A percentile compares a stretch with the other conserved stretches of the same genome.
phyloP scores from a whole-genome alignment of 1,284 basidiomycete species.

The Rhodotorula sp. region DNA sequence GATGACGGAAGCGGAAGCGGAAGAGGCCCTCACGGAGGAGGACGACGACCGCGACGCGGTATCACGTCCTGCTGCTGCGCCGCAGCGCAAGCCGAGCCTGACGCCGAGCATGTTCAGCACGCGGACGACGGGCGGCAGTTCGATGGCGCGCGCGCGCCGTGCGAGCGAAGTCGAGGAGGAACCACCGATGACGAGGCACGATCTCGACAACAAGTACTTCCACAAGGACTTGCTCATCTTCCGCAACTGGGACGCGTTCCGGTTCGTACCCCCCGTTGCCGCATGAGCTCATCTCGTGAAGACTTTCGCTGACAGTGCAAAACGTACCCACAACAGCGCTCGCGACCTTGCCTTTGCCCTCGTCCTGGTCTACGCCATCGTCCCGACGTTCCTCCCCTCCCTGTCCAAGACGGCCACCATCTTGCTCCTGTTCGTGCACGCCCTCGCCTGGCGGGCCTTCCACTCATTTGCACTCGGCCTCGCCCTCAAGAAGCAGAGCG shows the following conservation, averaged over 20 bases:
- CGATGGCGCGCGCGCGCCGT: background rate
- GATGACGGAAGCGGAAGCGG: slow-evolving; percentile 61
- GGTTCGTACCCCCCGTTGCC: slow-evolving; percentile 56
- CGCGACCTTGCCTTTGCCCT: slow-evolving; percentile 60
- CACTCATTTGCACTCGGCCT: slow-evolving; percentile 86
- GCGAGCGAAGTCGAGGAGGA: background rate
- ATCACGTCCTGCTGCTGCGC: background rate
- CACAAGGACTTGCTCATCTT: slow-evolving; percentile 80
- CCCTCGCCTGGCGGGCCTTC: slow-evolving; percentile 80
- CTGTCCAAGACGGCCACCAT: slow-evolving; percentile 47
- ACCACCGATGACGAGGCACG: slow-evolving; percentile 67
- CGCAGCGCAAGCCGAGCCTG: slow-evolving; percentile 10
- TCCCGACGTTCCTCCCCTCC: slow-evolving; percentile 33
- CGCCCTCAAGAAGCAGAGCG: slow-evolving; percentile 77
- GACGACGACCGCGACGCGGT: background rate
- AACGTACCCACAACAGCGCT: slow-evolving; percentile 36
- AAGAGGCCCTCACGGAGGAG: slow-evolving; percentile 54
- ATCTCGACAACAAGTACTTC: slow-evolving; percentile 87
- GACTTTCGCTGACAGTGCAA: background rate
- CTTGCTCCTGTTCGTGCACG: slow-evolving; percentile 73
- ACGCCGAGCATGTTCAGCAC: slow-evolving; percentile 1
- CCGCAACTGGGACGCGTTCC: slow-evolving; percentile 76
- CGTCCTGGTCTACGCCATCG: slow-evolving; percentile 54
- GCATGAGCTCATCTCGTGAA: no score
- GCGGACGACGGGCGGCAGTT: background rate